Conservation (phyloP, 2,329 filamentous ascomycete species). For the Talaromyces sp. region DNA sequence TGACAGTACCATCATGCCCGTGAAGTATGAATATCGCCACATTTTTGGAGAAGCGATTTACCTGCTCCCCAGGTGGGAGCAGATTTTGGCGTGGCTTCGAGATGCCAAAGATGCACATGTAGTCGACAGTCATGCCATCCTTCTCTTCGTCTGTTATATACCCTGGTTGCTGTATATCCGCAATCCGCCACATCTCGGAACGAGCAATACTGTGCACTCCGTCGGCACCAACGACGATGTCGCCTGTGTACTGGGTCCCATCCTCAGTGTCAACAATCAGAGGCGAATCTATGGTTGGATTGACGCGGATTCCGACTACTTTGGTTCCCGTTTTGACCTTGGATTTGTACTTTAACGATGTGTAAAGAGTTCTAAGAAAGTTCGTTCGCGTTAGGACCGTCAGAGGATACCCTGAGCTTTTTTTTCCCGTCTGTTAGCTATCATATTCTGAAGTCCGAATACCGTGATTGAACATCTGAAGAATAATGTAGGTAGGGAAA, state of each 20-base stretch:
- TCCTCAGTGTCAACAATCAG: slow-evolving; percentile 8
- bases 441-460: neutral
- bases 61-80: neutral
- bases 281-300: neutral
- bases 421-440: neutral
- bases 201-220: slow-evolving; percentile 16
- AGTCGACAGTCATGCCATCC: neutral
- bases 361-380: neutral
- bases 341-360: neutral
- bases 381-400: neutral
- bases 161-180: neutral
- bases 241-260: slow-evolving; percentile 15
- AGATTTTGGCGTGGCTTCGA: neutral
- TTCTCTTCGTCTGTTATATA: neutral
- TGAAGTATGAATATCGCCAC: neutral
- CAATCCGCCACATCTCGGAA: slow-evolving; percentile 4
- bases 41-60: neutral
- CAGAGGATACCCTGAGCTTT: neutral
- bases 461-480: neutral
- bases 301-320: neutral
- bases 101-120: neutral
- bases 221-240: slow-evolving; percentile 18
- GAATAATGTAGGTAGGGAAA: neutral
- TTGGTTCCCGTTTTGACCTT: neutral
- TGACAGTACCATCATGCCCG: neutral